Conservation (phyloP, 805 yeast species). For the Ogataea pilisensis region DNA sequence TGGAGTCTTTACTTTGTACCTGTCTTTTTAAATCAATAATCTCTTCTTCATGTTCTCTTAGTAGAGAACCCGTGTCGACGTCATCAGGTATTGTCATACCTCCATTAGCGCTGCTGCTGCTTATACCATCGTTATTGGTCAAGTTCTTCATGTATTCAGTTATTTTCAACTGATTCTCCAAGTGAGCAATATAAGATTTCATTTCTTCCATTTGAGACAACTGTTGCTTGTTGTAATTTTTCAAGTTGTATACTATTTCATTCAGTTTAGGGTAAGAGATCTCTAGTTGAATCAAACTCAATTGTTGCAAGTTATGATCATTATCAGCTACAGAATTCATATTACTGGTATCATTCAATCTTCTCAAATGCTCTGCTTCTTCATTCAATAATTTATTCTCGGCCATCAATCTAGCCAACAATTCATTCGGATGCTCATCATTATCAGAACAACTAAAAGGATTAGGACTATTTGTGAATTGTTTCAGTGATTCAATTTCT, state of each 20-base stretch:
- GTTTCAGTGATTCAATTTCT: slow-evolving; percentile 43
- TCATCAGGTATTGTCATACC: background rate
- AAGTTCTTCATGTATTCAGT: slow-evolving; percentile 5
- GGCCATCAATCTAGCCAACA: slow-evolving; percentile 42
- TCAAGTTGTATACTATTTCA: slow-evolving; percentile 44
- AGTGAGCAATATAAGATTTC: slow-evolving; percentile 53
- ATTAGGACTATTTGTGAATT: background rate
- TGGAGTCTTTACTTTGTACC: slow-evolving; percentile 69
- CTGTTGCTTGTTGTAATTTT: slow-evolving; percentile 44
- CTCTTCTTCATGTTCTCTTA: slow-evolving; percentile 65
- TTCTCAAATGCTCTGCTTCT: slow-evolving; percentile 62
- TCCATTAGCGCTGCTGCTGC: background rate
- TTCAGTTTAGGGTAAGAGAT: slow-evolving; percentile 30
- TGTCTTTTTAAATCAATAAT: slow-evolving; percentile 58
- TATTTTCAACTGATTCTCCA: slow-evolving; percentile 49
- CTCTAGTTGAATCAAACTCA: slow-evolving; percentile 50
- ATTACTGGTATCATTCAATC: slow-evolving; percentile 48
- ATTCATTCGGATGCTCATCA: slow-evolving; percentile 19
- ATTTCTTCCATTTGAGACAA: slow-evolving; percentile 54
- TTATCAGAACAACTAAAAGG: slow-evolving; percentile 4
- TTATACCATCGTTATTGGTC: background rate
- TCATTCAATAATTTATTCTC: slow-evolving; percentile 66
- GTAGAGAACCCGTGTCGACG: slow-evolving; percentile 18
- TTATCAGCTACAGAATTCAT: slow-evolving; percentile 43
- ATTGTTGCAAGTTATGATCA: slow-evolving; percentile 55